phyloP scores from a whole-genome alignment of 257 asterid species.

The Gentiana straminea region DNA sequence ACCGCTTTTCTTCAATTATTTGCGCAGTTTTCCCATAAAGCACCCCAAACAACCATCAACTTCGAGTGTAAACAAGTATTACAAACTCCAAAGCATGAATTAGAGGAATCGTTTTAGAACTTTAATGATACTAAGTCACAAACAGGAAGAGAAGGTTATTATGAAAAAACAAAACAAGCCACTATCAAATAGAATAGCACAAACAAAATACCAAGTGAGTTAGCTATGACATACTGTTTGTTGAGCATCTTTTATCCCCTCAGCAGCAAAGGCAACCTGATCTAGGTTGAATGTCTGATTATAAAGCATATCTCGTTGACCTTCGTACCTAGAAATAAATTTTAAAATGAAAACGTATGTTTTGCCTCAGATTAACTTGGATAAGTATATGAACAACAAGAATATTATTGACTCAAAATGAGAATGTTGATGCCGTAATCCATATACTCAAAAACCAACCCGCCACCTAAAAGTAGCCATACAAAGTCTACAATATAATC shows the following conservation, averaged over 20 bases:
- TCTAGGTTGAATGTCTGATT: conserved; percentile 88
- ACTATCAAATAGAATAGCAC: not conserved
- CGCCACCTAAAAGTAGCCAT: not conserved
- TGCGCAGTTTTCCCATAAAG: conserved; percentile 6
- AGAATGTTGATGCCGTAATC: not conserved
- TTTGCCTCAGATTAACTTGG: not conserved
- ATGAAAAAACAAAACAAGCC: no score
- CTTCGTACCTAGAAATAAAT: conserved; percentile 64
- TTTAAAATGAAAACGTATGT: conserved; percentile 1
- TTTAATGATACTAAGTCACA: no score
- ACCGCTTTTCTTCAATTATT: not conserved
- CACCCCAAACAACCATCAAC: conserved; percentile 17
- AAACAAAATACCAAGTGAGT: not conserved
- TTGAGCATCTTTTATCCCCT: conserved; percentile 95
- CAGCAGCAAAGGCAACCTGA: conserved; percentile 92
- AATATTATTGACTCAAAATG: not conserved
- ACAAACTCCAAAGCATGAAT: conserved; percentile 12
- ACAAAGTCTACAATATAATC: no score
- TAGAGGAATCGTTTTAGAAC: no score
- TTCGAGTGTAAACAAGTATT: conserved; percentile 10
- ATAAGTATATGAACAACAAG: not conserved
- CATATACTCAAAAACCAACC: not conserved
- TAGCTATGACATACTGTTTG: conserved; percentile 60
- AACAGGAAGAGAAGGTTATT: no score
- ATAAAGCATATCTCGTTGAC: conserved; percentile 90